Evolutionary conservation across 1,139 yeast genomes (phyloP).

Genomic region (Lizanozyma gosingica): DNA sequence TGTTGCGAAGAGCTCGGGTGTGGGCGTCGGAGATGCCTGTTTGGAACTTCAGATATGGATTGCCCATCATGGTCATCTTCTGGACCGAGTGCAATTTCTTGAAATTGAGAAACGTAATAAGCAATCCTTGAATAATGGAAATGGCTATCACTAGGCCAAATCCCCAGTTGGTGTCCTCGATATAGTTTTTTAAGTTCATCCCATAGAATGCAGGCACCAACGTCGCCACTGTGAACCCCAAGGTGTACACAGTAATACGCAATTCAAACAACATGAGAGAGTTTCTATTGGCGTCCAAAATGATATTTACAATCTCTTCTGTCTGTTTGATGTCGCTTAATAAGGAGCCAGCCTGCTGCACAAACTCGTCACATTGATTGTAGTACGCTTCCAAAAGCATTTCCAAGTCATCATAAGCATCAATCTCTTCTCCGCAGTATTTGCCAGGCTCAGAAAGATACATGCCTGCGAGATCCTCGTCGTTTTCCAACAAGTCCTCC

Average conservation of each 20-base stretch:
- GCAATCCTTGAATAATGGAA: conserved; percentile 37
- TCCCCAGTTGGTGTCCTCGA: conserved; percentile 68
- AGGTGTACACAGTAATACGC: conserved; percentile 74
- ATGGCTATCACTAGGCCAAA: conserved; percentile 51
- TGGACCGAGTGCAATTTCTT: conserved; percentile 38
- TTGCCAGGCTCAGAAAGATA: conserved; percentile 47
- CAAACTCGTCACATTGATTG: conserved; percentile 93
- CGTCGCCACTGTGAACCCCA: conserved; percentile 78
- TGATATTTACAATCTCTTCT: conserved; percentile 92
- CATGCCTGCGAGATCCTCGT: conserved; percentile 83
- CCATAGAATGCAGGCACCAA: conserved; percentile 80
- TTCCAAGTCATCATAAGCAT: conserved; percentile 69
- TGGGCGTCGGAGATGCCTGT: neutral
- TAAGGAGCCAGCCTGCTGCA: conserved; percentile 82
- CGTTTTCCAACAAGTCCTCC: conserved; percentile 72
- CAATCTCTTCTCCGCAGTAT: conserved; percentile 15
- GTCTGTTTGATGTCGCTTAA: conserved; percentile 84
- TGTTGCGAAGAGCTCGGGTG: conserved; percentile 1
- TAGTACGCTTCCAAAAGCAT: conserved; percentile 89
- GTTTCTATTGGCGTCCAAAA: conserved; percentile 90
- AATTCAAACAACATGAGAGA: conserved; percentile 84
- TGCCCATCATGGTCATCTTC: conserved; percentile 41
- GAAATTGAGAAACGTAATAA: conserved; percentile 35
- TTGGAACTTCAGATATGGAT: neutral
- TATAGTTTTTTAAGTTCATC: conserved; percentile 85